Conservation (phyloP, 2,329 filamentous ascomycete genomes). For the Teratosphaeria zuluensis region DNA sequence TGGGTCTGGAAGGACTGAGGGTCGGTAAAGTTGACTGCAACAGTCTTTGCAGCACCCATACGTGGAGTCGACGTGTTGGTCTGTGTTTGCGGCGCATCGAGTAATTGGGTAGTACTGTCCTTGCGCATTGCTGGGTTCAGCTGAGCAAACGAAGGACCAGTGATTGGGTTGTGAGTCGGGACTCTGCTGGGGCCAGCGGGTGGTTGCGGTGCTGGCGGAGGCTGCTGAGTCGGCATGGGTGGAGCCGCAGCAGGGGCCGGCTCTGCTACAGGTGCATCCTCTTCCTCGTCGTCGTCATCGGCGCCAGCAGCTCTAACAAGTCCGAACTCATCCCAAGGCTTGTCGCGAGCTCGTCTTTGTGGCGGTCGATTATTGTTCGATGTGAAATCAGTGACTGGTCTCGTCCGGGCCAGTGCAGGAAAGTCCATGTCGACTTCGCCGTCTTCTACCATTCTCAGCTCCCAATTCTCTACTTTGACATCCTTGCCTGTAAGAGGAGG, state of each 20-base stretch:
- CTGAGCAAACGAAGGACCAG: conserved; percentile 36
- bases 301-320: conserved; percentile 60
- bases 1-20: conserved; percentile 55
- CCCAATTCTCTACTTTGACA: conserved; percentile 73
- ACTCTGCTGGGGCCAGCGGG: conserved; percentile 19
- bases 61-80: conserved; percentile 41
- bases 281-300: conserved; percentile 58
- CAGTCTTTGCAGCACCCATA: conserved; percentile 31
- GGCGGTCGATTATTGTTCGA: conserved; percentile 63
- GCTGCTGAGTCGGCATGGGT: conserved; percentile 10
- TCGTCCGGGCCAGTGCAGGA: conserved; percentile 64
- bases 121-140: conserved; percentile 31
- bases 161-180: conserved; percentile 42
- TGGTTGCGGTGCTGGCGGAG: conserved; percentile 20
- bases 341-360: conserved; percentile 58
- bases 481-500: conserved; percentile 56
- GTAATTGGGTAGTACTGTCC: conserved; percentile 29
- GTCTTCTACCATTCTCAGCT: conserved; percentile 71
- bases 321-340: conserved; percentile 74
- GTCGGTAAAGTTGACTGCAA: conserved; percentile 65
- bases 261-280: conserved; percentile 29
- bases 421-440: conserved; percentile 82
- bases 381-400: conserved; percentile 66
- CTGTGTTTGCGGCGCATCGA: conserved; percentile 34
- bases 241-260: not conserved